Conservation (phyloP, 2,329 filamentous ascomycete species). For the Bretziella fagacearum region DNA sequence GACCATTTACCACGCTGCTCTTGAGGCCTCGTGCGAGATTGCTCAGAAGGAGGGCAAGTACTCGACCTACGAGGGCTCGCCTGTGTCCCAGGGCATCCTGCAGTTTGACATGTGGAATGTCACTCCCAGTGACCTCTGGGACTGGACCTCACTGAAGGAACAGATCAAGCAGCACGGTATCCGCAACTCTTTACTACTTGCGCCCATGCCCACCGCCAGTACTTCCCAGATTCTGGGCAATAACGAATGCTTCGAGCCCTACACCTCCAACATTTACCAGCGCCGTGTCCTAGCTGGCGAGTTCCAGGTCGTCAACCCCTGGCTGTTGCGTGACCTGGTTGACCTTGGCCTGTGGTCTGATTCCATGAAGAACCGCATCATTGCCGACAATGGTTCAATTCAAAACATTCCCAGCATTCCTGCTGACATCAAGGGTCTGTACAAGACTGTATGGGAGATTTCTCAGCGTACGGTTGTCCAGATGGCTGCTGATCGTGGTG, state of each 20-base stretch:
- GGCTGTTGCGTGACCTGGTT: conserved; percentile 93
- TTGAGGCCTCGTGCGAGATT: conserved; percentile 76
- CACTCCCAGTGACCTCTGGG: conserved; percentile 86
- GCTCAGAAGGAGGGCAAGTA: conserved; percentile 74
- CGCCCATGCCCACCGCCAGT: conserved; percentile 94
- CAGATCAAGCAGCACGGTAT: conserved; percentile 86
- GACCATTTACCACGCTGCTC: conserved; percentile 92
- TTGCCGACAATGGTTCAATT: conserved; percentile 85
- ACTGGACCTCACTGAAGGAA: conserved; percentile 78
- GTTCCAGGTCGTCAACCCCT: conserved; percentile 99
- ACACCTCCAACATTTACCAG: conserved; percentile 99
- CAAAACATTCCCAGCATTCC: conserved; percentile 97
- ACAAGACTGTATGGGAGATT: conserved; percentile 99
- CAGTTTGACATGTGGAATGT: conserved; percentile 99
- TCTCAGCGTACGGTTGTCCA: conserved; percentile 88
- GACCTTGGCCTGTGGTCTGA: conserved; percentile 98
- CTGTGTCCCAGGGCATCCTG: conserved; percentile 84
- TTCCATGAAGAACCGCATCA: conserved; percentile 99
- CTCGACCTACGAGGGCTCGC: conserved; percentile 79
- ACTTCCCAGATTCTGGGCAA: conserved; percentile 97
- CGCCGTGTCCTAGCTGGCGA: conserved; percentile 94
- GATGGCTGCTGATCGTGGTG: conserved; percentile 96
- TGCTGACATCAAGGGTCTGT: conserved; percentile 83
- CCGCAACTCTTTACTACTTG: conserved; percentile 86
- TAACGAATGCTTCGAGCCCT: conserved; percentile 99